These are phyloP conservation scores for Tylopilus balloui DNA, from an alignment of 768 basidiomycete species.

Conservation along the genomic window DNA sequence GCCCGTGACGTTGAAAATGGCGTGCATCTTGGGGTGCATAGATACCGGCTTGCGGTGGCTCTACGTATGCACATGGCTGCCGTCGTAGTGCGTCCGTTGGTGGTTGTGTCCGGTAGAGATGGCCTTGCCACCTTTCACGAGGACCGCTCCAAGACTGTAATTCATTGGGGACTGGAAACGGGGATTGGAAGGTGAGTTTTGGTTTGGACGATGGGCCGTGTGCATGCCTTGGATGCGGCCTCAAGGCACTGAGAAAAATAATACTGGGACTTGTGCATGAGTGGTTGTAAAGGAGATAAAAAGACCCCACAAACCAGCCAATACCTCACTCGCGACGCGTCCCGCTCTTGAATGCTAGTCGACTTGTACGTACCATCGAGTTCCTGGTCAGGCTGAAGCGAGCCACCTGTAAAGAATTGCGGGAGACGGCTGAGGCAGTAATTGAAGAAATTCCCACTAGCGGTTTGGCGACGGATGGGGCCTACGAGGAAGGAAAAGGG, in stretches of 20 bases:
- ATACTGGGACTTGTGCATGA: conserved; percentile 3
- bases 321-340: no score
- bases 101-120: not conserved
- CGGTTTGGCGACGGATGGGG: no score
- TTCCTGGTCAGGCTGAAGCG: no score
- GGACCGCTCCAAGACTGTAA: not conserved
- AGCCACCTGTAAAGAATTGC: no score
- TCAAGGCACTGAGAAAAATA: conserved; percentile 1
- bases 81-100: conserved; percentile 4
- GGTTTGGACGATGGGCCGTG: not conserved
- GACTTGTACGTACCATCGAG: no score
- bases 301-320: no score
- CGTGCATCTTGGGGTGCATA: conserved; percentile 5
- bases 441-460: no score
- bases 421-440: no score
- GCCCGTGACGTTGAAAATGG: conserved; percentile 1
- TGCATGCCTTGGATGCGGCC: not conserved
- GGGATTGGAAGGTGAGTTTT: not conserved
- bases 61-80: not conserved
- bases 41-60: conserved; percentile 1
- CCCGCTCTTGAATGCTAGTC: no score
- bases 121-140: conserved; percentile 4
- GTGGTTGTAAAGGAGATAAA: no score
- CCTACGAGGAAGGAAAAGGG: not conserved
- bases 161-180: conserved; percentile 1